phyloP scores from a whole-genome alignment of 2,329 filamentous ascomycete genomes.

The Dactylellina parvicollis region DNA sequence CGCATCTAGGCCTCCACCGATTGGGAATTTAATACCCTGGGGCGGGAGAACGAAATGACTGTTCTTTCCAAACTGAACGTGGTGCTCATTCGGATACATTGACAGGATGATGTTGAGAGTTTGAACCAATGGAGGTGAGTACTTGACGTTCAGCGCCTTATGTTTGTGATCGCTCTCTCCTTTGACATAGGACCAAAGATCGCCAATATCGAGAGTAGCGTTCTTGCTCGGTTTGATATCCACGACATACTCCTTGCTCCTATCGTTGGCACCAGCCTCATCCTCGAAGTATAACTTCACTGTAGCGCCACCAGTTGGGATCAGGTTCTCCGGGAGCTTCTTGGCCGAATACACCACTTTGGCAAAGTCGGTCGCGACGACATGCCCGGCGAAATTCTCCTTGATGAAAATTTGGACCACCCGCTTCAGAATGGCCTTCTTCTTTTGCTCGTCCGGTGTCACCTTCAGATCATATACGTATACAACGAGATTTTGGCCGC shows the following conservation, averaged over 20 bases:
- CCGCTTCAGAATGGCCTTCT: conserved; percentile 53
- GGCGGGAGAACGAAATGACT: conserved; percentile 59
- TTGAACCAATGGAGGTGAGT: conserved; percentile 54
- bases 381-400: conserved; percentile 23
- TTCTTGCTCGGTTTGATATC: conserved; percentile 54
- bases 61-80: conserved; percentile 56
- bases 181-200: conserved; percentile 55
- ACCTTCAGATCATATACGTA: conserved; percentile 57
- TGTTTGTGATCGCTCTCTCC: conserved; percentile 54
- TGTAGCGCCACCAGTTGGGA: conserved; percentile 54
- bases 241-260: conserved; percentile 55
- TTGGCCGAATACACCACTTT: conserved; percentile 56
- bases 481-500: conserved; percentile 48
- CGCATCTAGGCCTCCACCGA: conserved; percentile 68
- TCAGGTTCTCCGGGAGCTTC: conserved; percentile 31
- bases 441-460: conserved; percentile 56
- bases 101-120: conserved; percentile 57
- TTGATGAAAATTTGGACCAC: conserved; percentile 54
- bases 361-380: conserved; percentile 57
- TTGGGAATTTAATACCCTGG: conserved; percentile 56
- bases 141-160: conserved; percentile 54
- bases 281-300: conserved; percentile 56
- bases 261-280: conserved; percentile 53
- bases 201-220: conserved; percentile 38
- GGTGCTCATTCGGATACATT: conserved; percentile 55